Evolutionary conservation across 176 grass and related monocot species (phyloP).

Genomic region (Eragrostis nindensis): DNA sequence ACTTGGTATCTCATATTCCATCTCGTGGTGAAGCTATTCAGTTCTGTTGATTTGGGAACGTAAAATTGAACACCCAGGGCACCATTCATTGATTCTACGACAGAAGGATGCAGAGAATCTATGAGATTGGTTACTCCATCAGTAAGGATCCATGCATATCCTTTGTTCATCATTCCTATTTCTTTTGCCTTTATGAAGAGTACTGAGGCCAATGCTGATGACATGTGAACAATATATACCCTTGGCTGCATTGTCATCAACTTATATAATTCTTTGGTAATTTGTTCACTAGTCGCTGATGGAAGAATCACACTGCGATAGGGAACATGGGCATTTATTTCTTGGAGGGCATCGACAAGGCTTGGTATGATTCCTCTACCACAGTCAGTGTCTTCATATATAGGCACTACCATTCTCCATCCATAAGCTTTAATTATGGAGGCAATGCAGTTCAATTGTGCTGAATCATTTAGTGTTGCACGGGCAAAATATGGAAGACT

Average conservation of each 20-base stretch:
- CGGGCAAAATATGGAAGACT: constrained; percentile 53
- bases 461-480: constrained; percentile 46
- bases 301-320: constrained; percentile 44
- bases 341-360: constrained; percentile 57
- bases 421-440: constrained; percentile 49
- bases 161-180: constrained; percentile 54
- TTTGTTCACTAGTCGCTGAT: constrained; percentile 35
- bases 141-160: constrained; percentile 67
- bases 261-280: constrained; percentile 41
- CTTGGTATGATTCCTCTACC: constrained; percentile 58
- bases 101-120: constrained; percentile 33
- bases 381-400: constrained; percentile 65
- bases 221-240: constrained; percentile 71
- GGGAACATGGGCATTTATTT: constrained; percentile 36
- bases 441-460: constrained; percentile 46
- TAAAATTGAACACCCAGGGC: constrained; percentile 46
- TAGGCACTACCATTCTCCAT: constrained; percentile 56
- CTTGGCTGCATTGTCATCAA: constrained; percentile 59
- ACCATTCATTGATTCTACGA: constrained; percentile 53
- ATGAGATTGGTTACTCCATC: constrained; percentile 47
- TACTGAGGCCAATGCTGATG: constrained; percentile 27
- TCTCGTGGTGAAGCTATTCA: constrained; percentile 45
- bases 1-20: constrained; percentile 49
- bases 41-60: constrained; percentile 29
- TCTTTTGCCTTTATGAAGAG: constrained; percentile 55